These are phyloP conservation scores for Acanthamoeba lenticulata DNA, from an alignment of 208 protist genomes.

Conservation along the genomic window DNA sequence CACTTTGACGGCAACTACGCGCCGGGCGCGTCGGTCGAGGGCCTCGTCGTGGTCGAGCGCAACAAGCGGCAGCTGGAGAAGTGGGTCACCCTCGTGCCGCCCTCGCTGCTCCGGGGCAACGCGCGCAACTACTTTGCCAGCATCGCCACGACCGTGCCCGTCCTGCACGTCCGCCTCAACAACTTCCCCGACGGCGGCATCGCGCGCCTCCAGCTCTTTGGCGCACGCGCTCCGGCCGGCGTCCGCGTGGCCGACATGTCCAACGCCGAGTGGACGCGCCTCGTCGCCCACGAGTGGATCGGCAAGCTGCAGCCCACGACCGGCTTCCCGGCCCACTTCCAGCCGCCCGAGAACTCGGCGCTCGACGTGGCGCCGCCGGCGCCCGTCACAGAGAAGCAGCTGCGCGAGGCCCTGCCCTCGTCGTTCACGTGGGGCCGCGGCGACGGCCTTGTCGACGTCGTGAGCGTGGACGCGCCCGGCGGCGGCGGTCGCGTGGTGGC, in stretches of 20 bases:
- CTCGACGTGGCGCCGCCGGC: conserved; percentile 10
- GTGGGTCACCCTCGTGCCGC: conserved; percentile 54
- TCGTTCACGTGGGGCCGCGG: neutral
- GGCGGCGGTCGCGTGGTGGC: conserved; percentile 33
- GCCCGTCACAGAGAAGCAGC: conserved; percentile 15
- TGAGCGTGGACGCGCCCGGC: neutral
- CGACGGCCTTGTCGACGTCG: conserved; percentile 8
- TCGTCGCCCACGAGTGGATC: neutral
- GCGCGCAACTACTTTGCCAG: conserved; percentile 47
- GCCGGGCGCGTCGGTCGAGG: neutral
- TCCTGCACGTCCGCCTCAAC: neutral
- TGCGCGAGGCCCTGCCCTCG: neutral
- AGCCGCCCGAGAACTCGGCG: conserved; percentile 24
- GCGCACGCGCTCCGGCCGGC: neutral
- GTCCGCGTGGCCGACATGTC: neutral
- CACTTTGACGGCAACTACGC: conserved; percentile 64
- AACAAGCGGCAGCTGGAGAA: neutral
- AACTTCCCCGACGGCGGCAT: conserved; percentile 59
- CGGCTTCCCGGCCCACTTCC: conserved; percentile 40
- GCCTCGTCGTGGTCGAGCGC: neutral
- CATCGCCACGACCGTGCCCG: conserved; percentile 13
- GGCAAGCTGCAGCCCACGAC: neutral
- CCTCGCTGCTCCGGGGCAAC: conserved; percentile 36
- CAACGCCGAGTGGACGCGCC: conserved; percentile 8
- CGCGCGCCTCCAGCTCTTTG: conserved; percentile 43